Conservation (phyloP, 345 rosid genomes). For the Lepidium sativum region DNA sequence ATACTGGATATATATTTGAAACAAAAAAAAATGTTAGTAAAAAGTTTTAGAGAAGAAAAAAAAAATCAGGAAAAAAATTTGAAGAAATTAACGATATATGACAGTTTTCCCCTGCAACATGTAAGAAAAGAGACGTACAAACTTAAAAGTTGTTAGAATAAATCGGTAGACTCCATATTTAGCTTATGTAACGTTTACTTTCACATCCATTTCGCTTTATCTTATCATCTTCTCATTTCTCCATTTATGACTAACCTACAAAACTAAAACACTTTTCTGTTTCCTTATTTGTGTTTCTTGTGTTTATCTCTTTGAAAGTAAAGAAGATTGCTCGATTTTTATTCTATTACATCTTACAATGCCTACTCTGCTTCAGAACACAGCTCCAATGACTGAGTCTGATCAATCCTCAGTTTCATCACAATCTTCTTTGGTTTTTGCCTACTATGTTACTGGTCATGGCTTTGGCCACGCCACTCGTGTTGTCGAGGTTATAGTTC, state of each 20-base stretch:
- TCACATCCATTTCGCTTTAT: slow-evolving; percentile 10
- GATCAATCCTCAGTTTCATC: neutral
- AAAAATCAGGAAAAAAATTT: neutral
- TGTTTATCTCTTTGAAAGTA: neutral
- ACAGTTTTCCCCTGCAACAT: slow-evolving; percentile 8
- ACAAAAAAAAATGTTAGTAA: too few species aligned
- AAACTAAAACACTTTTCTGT: neutral
- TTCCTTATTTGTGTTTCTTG: too few species aligned
- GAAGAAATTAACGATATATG: neutral
- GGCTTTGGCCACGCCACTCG: slow-evolving; percentile 99
- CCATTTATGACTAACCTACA: slow-evolving; percentile 11
- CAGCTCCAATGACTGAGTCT: slow-evolving; percentile 17
- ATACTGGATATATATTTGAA: too few species aligned
- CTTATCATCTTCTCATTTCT: slow-evolving; percentile 9
- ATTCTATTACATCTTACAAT: neutral
- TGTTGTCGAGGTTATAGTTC: slow-evolving; percentile 64
- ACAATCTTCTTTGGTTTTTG: slow-evolving; percentile 45
- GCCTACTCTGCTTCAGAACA: slow-evolving; percentile 14
- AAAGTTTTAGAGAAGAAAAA: neutral
- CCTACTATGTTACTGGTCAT: slow-evolving; percentile 92
- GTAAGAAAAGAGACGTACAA: neutral
- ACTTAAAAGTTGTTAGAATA: slow-evolving; percentile 15
- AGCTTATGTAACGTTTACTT: slow-evolving; percentile 9
- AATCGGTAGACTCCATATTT: slow-evolving; percentile 19
- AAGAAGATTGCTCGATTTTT: neutral